Evolutionary conservation across 805 yeast genomes (phyloP), one percentile per base, ranked within the genome.

Genomic region (Spathaspora sp.): DNA sequence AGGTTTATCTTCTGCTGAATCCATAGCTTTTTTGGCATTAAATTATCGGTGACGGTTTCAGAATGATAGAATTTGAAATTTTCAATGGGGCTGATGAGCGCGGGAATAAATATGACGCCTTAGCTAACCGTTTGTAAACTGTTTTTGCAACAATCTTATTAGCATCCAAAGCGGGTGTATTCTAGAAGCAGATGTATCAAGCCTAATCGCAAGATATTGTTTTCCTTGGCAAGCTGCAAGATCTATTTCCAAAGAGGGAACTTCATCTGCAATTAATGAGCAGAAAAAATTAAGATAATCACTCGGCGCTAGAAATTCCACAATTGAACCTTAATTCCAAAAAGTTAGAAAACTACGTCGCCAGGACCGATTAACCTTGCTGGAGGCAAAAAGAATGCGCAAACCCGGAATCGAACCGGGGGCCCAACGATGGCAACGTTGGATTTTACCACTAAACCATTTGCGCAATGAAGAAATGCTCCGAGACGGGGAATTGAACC

Each of bases 401-500:
- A 49, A 49, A 39, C 52, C 49, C 35, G 52, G 52, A 49, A 49
- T 49, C 52, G 52, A 49, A 49, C 52, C 52, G 38, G 49, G 52
- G 52, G 52, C 52, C 52, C 52, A 49, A 45, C 52, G 52, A 49
- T 49, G 52, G 57, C 57, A 55, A 55, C 57, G 57, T 50, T 55
- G 57, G 54, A 55, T 55, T 55, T 55, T 55, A 55, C 57, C 57
- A 53, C 56, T 53, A 53, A 52, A 52, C 55, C 56, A 53, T 42
- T 44, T 35, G 51, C 53, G 53, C 53, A 23, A 23, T 9, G 17
- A 39, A 38, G 11, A 17, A 32, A 46, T 48, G 47, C 60, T 56
- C 60, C 58, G 57, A 54, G 60, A 56, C 60, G 56, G 60, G 60
- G 60, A 57, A 57, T 57, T 57, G 60, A 57, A 57, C 60, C 60